Evolutionary conservation across 108 stramenopile species (phyloP).

Genomic region (Cyclostephanos invisitatus): DNA sequence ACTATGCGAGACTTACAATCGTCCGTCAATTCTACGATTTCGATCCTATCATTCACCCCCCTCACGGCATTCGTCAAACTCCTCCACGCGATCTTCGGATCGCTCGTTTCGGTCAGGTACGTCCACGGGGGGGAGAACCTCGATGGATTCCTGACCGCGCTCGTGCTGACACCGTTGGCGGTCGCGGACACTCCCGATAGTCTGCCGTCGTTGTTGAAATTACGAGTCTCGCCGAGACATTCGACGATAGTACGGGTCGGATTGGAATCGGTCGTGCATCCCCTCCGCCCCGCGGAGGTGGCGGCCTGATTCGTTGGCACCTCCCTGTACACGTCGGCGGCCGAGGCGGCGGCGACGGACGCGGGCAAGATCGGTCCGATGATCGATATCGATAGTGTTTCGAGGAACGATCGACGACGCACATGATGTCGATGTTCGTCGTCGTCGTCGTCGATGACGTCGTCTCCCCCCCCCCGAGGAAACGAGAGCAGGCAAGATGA

Average conservation of each 20-base stretch:
- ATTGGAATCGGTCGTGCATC: constrained; percentile 74
- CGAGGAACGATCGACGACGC: constrained; percentile 43
- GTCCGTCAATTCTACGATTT: constrained; percentile 78
- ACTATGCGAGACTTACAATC: constrained; percentile 39
- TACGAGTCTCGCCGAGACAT: constrained; percentile 62
- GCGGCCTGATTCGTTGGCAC: constrained; percentile 57
- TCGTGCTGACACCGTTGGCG: constrained; percentile 79
- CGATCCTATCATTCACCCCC: constrained; percentile 54
- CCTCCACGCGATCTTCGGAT: constrained; percentile 69
- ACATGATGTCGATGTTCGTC: constrained; percentile 49
- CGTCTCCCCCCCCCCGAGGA: not conserved
- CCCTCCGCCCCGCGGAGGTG: constrained; percentile 75
- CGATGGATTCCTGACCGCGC: constrained; percentile 76
- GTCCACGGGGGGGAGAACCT: constrained; percentile 83
- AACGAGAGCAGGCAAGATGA: not conserved
- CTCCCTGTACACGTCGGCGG: constrained; percentile 24
- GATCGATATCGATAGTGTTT: constrained; percentile 35
- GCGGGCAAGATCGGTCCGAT: constrained; percentile 47
- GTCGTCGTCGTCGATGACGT: not conserved
- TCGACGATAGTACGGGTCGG: constrained; percentile 75
- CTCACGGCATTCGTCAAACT: constrained; percentile 64
- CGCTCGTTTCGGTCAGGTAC: constrained; percentile 76
- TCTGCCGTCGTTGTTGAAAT: constrained; percentile 52
- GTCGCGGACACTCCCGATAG: constrained; percentile 75
- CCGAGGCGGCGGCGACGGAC: not conserved